These are phyloP conservation scores for Eucalyptus sp. DNA, from an alignment of 345 rosid species.

Conservation along the genomic window DNA sequence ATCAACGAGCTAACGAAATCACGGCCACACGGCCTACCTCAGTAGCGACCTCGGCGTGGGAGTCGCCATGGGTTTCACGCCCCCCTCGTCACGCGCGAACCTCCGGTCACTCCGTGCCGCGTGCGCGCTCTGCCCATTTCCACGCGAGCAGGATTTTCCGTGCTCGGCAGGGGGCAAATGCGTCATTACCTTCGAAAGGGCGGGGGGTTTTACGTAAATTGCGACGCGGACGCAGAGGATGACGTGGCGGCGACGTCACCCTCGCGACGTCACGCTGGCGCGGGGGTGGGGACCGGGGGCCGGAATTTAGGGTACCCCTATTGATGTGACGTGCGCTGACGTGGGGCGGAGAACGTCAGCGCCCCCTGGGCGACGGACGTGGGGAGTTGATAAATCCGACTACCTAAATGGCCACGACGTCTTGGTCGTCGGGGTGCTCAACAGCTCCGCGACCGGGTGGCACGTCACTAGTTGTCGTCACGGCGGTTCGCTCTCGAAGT, in stretches of 20 bases:
- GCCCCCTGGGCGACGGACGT: not conserved
- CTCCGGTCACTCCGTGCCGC: too few species aligned
- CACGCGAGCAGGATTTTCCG: not conserved
- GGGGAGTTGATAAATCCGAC: not conserved
- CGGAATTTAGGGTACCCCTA: not conserved
- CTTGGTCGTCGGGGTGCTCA: not conserved
- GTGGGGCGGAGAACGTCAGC: accelerated
- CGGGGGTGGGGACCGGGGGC: too few species aligned
- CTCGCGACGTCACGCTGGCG: accelerated
- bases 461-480: not conserved
- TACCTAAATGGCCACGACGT: not conserved
- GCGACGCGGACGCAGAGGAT: not conserved
- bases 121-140: not conserved
- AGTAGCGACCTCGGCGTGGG: accelerated
- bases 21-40: not conserved
- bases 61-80: not conserved
- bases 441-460: not conserved
- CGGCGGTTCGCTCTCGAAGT: not conserved
- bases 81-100: not conserved
- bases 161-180: accelerated
- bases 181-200: not conserved
- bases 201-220: not conserved
- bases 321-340: not conserved
- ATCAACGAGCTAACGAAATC: not conserved
- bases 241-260: not conserved